A percentile compares a stretch with the other conserved stretches of the same genome.
Conservation (phyloP, 2,329 filamentous ascomycete species). For the Aspergillus chevalieri region DNA sequence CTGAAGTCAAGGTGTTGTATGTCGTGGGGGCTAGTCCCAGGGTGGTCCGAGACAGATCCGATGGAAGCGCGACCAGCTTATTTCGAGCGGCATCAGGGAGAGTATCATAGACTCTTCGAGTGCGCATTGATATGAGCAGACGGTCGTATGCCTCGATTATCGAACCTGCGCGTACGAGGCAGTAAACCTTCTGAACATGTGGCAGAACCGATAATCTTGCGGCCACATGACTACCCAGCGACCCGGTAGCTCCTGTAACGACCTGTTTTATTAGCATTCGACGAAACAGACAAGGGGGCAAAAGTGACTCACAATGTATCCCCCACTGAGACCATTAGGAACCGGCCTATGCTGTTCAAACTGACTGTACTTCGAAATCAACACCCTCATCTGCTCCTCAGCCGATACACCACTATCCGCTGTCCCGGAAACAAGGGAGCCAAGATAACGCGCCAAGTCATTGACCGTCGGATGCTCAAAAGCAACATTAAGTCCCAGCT, state of each 20-base stretch:
- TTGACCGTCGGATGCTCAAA: constrained; percentile 52
- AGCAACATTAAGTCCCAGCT: constrained; percentile 51
- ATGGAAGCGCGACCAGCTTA: constrained; percentile 45
- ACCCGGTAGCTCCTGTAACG: constrained; percentile 61
- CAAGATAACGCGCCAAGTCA: constrained; percentile 42
- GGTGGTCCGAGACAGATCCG: constrained; percentile 40
- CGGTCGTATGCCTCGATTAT: constrained; percentile 38
- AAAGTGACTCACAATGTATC: constrained; percentile 17
- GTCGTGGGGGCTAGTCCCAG: constrained; percentile 44
- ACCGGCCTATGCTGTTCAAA: constrained; percentile 24
- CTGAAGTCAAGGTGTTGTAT: constrained; percentile 37
- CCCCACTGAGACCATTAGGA: constrained; percentile 12
- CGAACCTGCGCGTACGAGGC: constrained; percentile 49
- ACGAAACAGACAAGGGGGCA: too few species aligned
- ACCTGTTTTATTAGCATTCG: constrained; percentile 22
- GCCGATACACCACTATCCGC: constrained; percentile 25
- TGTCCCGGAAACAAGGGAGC: constrained; percentile 34
- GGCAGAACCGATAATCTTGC: constrained; percentile 34
- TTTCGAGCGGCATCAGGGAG: constrained; percentile 11
- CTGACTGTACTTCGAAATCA: constrained; percentile 44
- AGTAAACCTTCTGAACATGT: constrained; percentile 46
- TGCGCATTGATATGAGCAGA: constrained; percentile 39
- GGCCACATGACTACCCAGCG: constrained; percentile 56
- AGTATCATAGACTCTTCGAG: constrained; percentile 27
- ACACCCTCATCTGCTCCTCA: constrained; percentile 39